These are phyloP conservation scores for Xylariaceae sp. DNA, from an alignment of 2,329 filamentous ascomycete species.

Conservation along the genomic window DNA sequence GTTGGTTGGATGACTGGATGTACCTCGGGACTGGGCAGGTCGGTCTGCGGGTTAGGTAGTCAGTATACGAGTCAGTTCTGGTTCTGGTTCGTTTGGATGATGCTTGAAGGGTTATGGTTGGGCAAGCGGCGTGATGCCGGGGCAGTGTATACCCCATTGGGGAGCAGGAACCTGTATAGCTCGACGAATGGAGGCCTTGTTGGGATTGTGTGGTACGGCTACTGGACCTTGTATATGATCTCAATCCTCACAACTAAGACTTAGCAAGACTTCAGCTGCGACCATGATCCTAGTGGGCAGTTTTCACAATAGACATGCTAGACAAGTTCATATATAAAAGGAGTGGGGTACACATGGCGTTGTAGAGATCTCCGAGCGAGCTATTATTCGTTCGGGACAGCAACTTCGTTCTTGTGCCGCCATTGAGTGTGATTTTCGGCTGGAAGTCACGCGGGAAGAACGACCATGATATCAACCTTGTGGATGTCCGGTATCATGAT, in stretches of 20 bases:
- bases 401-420: no score
- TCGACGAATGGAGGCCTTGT: background rate
- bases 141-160: background rate
- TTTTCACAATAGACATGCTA: no score
- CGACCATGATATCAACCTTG: no score
- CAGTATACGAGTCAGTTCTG: background rate
- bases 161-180: background rate
- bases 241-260: background rate
- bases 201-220: background rate
- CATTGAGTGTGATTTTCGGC: no score
- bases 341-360: no score
- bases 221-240: background rate
- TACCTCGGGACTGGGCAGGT: background rate
- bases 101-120: background rate
- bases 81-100: background rate
- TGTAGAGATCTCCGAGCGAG: no score
- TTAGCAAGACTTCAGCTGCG: background rate
- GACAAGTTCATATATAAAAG: no score
- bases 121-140: background rate
- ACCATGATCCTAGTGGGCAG: no score
- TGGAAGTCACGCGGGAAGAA: no score
- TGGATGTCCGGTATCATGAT: no score
- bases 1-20: background rate
- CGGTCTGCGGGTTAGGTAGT: background rate
- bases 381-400: no score